Evolutionary conservation across 1,284 basidiomycete genomes (phyloP).

Genomic region (Cryptococcus jaspeensis): DNA sequence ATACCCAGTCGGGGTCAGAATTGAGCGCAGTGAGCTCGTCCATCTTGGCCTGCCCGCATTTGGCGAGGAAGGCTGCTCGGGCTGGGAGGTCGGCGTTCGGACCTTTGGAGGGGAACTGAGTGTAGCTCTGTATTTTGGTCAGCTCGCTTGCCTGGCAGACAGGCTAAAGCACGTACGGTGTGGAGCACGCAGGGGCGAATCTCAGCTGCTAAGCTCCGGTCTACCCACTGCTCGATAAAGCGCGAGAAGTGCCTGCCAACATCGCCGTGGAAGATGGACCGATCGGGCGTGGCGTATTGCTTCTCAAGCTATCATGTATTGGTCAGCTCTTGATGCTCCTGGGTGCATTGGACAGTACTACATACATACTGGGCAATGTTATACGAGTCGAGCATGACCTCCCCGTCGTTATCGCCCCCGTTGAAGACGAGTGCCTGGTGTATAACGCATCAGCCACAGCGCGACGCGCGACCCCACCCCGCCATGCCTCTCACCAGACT

Average conservation of each 20-base stretch:
- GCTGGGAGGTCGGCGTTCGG: conserved; percentile 9
- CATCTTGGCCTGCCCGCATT: conserved; percentile 21
- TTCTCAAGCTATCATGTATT: conserved; percentile 10
- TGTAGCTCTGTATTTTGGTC: conserved; percentile 13
- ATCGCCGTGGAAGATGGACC: conserved; percentile 14
- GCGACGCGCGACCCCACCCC: no score
- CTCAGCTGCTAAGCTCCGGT: conserved; percentile 14
- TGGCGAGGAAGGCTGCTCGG: conserved; percentile 16
- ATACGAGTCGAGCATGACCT: conserved; percentile 19
- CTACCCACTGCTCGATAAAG: conserved; percentile 25
- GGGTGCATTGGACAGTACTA: neutral
- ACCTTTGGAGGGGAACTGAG: conserved; percentile 11
- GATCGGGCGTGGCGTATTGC: conserved; percentile 6
- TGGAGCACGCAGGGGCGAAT: conserved; percentile 20
- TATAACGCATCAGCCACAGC: neutral
- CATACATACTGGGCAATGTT: conserved; percentile 19
- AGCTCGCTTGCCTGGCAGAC: no score
- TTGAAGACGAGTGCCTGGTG: conserved; percentile 10
- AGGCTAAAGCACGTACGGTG: conserved; percentile 7
- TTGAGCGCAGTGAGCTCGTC: conserved; percentile 14
- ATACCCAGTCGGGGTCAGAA: conserved; percentile 13
- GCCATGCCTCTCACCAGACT: no score
- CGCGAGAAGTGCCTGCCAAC: conserved; percentile 14
- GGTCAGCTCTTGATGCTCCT: neutral
- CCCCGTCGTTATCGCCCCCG: conserved; percentile 8